These are phyloP conservation scores for Lactifluus rugatus DNA, from an alignment of 768 basidiomycete genomes.

Conservation along the genomic window DNA sequence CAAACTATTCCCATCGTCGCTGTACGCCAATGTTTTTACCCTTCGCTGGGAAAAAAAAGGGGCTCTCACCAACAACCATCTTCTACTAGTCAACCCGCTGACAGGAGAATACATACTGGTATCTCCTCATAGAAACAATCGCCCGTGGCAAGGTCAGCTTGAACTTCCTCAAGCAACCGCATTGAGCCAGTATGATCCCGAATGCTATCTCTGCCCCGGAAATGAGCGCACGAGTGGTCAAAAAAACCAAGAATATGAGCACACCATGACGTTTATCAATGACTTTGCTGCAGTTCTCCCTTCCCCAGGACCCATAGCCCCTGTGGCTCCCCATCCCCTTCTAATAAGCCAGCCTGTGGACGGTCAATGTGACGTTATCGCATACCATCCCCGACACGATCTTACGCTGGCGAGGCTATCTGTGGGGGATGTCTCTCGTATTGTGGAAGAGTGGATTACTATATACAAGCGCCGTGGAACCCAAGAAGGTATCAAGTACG, in stretches of 20 bases:
- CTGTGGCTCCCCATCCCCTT: conserved; percentile 48
- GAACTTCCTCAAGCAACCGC: conserved; percentile 47
- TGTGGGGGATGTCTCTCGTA: conserved; percentile 43
- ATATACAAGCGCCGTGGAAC: conserved; percentile 51
- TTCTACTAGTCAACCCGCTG: conserved; percentile 67
- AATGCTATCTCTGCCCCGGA: conserved; percentile 84
- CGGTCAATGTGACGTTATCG: conserved; percentile 81
- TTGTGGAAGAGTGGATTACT: conserved; percentile 66
- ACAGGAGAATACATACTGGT: conserved; percentile 69
- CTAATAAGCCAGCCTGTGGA: conserved; percentile 56
- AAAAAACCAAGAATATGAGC: conserved; percentile 54
- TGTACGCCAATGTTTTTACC: conserved; percentile 4
- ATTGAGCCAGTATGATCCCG: conserved; percentile 55
- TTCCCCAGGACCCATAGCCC: conserved; percentile 45
- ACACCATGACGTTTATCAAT: conserved; percentile 65
- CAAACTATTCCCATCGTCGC: conserved; percentile 12
- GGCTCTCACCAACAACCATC: too few species aligned
- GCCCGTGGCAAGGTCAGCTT: conserved; percentile 85
- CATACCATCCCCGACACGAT: conserved; percentile 82
- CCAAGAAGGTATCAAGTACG: conserved; percentile 63
- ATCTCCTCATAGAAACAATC: conserved; percentile 80
- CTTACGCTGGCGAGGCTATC: conserved; percentile 67
- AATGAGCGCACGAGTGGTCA: conserved; percentile 64
- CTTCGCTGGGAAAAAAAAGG: neutral
- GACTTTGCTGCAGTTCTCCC: conserved; percentile 77